phyloP scores from a whole-genome alignment of 352 stramenopile species.

The Hyphochytrium catenoides region DNA sequence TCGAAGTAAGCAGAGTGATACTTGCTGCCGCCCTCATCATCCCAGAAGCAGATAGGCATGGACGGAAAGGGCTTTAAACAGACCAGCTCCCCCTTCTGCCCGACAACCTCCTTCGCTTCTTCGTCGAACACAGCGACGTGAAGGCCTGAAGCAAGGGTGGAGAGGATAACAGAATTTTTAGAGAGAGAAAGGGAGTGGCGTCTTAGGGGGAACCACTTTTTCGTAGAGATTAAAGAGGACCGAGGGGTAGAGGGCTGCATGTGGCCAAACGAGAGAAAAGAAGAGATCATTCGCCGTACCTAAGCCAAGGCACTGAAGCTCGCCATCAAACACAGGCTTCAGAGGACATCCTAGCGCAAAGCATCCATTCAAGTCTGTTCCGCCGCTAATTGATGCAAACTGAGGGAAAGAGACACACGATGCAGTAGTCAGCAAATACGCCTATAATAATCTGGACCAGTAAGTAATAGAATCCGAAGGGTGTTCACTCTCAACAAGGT shows the following conservation, averaged over 20 bases:
- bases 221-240: too few species aligned
- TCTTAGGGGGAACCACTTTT: too few species aligned
- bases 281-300: too few species aligned
- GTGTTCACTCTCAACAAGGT: too few species aligned
- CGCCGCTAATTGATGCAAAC: slow-evolving; percentile 49
- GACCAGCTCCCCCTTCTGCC: slow-evolving; percentile 30
- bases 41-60: slow-evolving; percentile 54
- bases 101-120: slow-evolving; percentile 18
- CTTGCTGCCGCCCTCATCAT: slow-evolving; percentile 36
- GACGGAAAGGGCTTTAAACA: slow-evolving; percentile 52
- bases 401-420: slow-evolving; percentile 2
- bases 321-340: slow-evolving; percentile 39
- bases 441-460: too few species aligned
- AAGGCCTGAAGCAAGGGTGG: too few species aligned
- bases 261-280: too few species aligned
- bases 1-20: slow-evolving; percentile 38
- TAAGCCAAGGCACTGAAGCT: slow-evolving; percentile 46
- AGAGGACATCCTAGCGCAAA: slow-evolving; percentile 43
- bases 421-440: background rate
- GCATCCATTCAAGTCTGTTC: slow-evolving; percentile 52
- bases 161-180: too few species aligned
- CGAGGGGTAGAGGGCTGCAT: too few species aligned
- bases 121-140: slow-evolving; percentile 46
- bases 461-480: too few species aligned
- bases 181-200: too few species aligned